phyloP scores from a whole-genome alignment of 768 basidiomycete species.

The Chalciporus sphaerocephalus region DNA sequence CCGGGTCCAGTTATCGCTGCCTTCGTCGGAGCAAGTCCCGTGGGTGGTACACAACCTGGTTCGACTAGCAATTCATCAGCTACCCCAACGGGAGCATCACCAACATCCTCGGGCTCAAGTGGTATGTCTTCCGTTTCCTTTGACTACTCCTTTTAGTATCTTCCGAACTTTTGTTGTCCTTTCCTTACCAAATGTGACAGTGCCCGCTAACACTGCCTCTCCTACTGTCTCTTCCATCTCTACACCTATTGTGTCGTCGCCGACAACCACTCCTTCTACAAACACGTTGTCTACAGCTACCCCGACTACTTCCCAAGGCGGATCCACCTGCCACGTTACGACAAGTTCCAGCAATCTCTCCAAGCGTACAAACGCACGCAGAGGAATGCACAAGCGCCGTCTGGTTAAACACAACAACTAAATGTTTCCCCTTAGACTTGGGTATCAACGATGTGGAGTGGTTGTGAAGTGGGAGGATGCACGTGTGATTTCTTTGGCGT shows the following conservation, averaged over 20 bases:
- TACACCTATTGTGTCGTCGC: neutral
- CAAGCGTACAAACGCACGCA: slow-evolving; percentile 19
- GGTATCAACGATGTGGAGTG: too few species aligned
- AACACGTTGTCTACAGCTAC: slow-evolving; percentile 2
- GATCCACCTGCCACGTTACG: slow-evolving; percentile 18
- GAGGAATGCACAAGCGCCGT: slow-evolving; percentile 21
- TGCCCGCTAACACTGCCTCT: slow-evolving; percentile 21
- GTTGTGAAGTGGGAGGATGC: neutral
- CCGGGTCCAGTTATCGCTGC: slow-evolving; percentile 50
- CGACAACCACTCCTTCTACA: slow-evolving; percentile 8
- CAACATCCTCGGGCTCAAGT: slow-evolving; percentile 13
- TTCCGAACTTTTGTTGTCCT: neutral
- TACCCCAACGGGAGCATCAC: slow-evolving; percentile 11
- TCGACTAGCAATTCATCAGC: slow-evolving; percentile 16
- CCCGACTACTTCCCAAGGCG: slow-evolving; percentile 6
- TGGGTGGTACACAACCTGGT: slow-evolving; percentile 21
- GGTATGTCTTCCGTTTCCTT: slow-evolving; percentile 14
- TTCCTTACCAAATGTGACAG: slow-evolving; percentile 24
- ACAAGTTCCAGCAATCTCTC: slow-evolving; percentile 11
- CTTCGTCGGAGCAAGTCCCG: slow-evolving; percentile 29
- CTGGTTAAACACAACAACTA: slow-evolving; percentile 16
- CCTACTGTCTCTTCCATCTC: slow-evolving; percentile 7
- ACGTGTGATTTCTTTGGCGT: neutral
- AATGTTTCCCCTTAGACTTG: neutral
- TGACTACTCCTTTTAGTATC: neutral